Evolutionary conservation across 805 yeast species (phyloP), one percentile per base, ranked within the genome.

Genomic region (Starmera quercuum): DNA sequence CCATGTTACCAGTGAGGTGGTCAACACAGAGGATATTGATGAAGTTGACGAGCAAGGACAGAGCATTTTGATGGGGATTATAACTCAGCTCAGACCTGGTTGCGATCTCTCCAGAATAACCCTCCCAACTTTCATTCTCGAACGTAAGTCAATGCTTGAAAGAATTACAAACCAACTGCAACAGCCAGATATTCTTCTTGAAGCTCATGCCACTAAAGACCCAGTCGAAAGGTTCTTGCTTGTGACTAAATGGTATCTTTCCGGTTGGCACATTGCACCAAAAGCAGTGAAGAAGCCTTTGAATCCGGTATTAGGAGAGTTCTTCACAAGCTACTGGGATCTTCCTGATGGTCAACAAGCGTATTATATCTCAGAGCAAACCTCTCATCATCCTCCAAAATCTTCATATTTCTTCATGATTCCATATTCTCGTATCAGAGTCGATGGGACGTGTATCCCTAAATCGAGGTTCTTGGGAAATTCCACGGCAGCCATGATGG

Each of bases 231-330:
- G 97, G 37, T 88, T 92, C 47, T 51, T 85, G 6, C 62, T 73
- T 29, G 79, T 90, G 7, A 78, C 83, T 16, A 75, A 77, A 50
- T 90, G 96, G 95, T 92, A 92, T 56, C 67, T 92, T 57, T 75
- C 96, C 4, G 86, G 94, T 31, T 92, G 97, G 97, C 97, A 92
- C 54, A 92, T 92, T 55, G 92, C 97, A 2, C 98, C 97, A 20
- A 90, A 90, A 54, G 98, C 97, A 4, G 98, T 92, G 12, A 92
- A 92, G 56, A 92, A 92, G 58, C 98, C 98, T 0, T 66, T 92
- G 49, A 92, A 92, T 53, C 98, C 98, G 2, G 86, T 92, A 6
- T 55, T 92, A 18, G 97, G 97, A 20, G 98, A 92, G 55, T 71
- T 81, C 45, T 92, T 85, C 58, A 73, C 85, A 15, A 81, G 95